Conservation (phyloP, 1,284 basidiomycete genomes). For the Ustilago sp. region DNA sequence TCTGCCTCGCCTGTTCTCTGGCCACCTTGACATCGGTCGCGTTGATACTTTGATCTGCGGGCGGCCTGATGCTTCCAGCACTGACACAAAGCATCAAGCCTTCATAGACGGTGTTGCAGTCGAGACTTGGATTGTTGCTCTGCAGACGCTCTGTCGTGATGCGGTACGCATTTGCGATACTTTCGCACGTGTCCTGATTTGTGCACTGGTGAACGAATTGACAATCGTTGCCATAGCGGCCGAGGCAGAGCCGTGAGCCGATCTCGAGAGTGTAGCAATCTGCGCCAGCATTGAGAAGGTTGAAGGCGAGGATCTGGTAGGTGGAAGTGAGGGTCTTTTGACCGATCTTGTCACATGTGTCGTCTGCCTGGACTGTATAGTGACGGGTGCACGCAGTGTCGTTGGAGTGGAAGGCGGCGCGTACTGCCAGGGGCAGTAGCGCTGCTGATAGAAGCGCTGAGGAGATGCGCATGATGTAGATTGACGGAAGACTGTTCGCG, state of each 20-base stretch:
- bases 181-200: constrained; percentile 51
- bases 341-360: constrained; percentile 79
- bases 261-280: constrained; percentile 75
- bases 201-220: constrained; percentile 59
- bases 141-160: constrained; percentile 47
- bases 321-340: constrained; percentile 77
- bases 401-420: constrained; percentile 51
- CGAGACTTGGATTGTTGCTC: constrained; percentile 59
- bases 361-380: constrained; percentile 76
- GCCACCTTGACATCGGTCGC: constrained; percentile 36
- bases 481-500: not conserved
- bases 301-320: constrained; percentile 79
- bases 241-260: constrained; percentile 72
- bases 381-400: constrained; percentile 73
- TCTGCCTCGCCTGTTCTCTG: constrained; percentile 34
- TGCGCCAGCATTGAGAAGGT: constrained; percentile 73
- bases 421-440: constrained; percentile 28
- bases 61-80: constrained; percentile 54
- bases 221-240: constrained; percentile 63
- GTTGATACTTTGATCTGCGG: constrained; percentile 45
- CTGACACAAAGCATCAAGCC: constrained; percentile 61
- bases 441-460: constrained; percentile 21
- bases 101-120: constrained; percentile 58
- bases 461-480: constrained; percentile 25
- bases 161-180: constrained; percentile 53